These are phyloP conservation scores for Jatropha multifida DNA, from an alignment of 441 rosid genomes.

Conservation along the genomic window DNA sequence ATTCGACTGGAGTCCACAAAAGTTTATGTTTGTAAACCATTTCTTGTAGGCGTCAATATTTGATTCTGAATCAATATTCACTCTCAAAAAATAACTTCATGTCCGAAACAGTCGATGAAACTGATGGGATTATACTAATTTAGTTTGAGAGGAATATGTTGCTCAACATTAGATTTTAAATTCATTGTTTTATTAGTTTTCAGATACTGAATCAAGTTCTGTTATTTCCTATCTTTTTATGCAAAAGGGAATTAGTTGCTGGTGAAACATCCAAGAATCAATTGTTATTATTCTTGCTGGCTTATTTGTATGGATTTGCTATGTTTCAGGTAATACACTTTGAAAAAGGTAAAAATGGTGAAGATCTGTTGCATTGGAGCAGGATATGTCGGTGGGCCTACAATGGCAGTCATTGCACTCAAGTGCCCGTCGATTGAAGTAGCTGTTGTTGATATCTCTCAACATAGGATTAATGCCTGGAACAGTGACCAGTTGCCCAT, in stretches of 20 bases:
- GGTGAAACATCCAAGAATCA: neutral
- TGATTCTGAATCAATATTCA: no score
- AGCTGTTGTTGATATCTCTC: constrained; percentile 84
- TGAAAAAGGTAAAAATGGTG: constrained; percentile 60
- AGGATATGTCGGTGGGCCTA: constrained; percentile 92
- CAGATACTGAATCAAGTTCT: neutral
- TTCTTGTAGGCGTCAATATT: no score
- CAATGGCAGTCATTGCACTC: constrained; percentile 91
- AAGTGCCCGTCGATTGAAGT: constrained; percentile 85
- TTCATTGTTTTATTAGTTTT: neutral
- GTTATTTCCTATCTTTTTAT: neutral
- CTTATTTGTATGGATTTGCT: neutral
- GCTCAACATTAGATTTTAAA: neutral
- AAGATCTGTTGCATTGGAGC: constrained; percentile 97
- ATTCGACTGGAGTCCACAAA: no score
- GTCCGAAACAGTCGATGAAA: neutral
- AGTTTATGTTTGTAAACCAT: no score
- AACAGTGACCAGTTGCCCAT: constrained; percentile 86
- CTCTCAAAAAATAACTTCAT: neutral
- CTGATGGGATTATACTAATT: neutral
- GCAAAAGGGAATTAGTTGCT: neutral
- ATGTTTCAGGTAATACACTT: constrained; percentile 24
- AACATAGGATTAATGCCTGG: constrained; percentile 70
- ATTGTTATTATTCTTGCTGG: neutral
- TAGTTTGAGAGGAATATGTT: neutral